A percentile compares a stretch with the other conserved stretches of the same genome.
Evolutionary conservation across 164 flowering plant species (phyloP).

Genomic region (Annona cherimola): DNA sequence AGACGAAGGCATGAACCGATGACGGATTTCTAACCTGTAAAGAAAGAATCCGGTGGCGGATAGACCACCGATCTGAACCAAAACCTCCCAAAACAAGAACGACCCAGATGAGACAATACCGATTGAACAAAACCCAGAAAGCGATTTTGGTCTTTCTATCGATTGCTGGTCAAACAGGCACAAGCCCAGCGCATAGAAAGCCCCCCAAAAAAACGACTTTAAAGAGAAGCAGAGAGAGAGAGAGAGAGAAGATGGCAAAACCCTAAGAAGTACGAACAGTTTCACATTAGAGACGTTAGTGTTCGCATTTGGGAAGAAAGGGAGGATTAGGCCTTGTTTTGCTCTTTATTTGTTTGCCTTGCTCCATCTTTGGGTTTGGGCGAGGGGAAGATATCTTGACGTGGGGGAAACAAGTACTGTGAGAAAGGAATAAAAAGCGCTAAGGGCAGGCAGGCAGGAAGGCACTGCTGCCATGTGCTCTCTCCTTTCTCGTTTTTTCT

Average conservation of each 20-base stretch:
- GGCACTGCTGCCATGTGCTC: no score
- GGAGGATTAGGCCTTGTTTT: neutral
- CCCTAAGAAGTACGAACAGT: neutral
- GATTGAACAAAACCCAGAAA: neutral
- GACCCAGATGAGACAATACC: constrained; percentile 1
- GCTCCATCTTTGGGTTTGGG: neutral
- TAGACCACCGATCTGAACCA: neutral
- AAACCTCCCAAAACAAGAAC: neutral
- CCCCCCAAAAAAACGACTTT: neutral
- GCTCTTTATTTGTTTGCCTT: neutral
- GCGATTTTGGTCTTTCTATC: neutral
- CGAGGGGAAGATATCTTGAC: neutral
- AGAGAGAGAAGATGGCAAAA: neutral
- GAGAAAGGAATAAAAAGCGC: neutral
- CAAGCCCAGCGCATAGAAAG: neutral
- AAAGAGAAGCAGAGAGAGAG: neutral
- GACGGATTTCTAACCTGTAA: constrained; percentile 2
- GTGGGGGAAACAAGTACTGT: neutral
- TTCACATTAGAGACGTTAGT: neutral
- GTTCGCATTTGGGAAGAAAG: neutral
- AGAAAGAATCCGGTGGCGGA: neutral
- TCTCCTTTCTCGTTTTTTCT: no score
- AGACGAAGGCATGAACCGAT: neutral
- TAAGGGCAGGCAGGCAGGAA: neutral
- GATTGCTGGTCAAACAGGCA: neutral